phyloP scores from a whole-genome alignment of 148 eudicot genomes.

The Linanthus parryae region DNA sequence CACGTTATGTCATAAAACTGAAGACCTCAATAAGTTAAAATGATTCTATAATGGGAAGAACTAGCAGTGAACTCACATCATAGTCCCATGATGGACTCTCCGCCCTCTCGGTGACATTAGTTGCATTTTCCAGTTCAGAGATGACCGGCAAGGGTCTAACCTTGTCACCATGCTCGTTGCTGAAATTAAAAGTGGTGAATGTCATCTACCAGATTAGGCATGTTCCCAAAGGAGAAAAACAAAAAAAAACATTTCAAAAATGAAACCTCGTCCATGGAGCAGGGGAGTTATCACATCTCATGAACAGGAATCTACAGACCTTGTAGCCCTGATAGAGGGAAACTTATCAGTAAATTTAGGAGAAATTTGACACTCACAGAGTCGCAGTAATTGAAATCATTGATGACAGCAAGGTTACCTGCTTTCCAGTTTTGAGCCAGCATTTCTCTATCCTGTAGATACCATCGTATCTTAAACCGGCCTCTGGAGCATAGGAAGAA shows the following conservation, averaged over 20 bases:
- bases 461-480: conserved; percentile 90
- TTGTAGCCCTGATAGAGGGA: conserved; percentile 41
- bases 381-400: too few species aligned
- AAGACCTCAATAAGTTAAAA: too few species aligned
- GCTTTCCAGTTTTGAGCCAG: conserved; percentile 64
- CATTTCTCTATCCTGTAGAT: conserved; percentile 91
- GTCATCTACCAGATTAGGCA: neutral
- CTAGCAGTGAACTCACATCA: conserved; percentile 72
- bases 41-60: neutral
- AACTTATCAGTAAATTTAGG: neutral
- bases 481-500: conserved; percentile 79
- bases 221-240: neutral
- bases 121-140: conserved; percentile 58
- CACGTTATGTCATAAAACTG: too few species aligned
- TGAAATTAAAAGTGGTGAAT: conserved; percentile 17
- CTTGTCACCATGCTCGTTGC: conserved; percentile 74
- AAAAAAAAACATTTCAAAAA: conserved; percentile 6
- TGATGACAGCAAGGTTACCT: conserved; percentile 35
- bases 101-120: conserved; percentile 61
- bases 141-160: conserved; percentile 67
- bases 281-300: conserved; percentile 94
- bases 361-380: too few species aligned
- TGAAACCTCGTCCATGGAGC: conserved; percentile 99
- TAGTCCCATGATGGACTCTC: conserved; percentile 74
- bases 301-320: conserved; percentile 83